Conservation (phyloP, 441 rosid species). For the Populus tomentosa region DNA sequence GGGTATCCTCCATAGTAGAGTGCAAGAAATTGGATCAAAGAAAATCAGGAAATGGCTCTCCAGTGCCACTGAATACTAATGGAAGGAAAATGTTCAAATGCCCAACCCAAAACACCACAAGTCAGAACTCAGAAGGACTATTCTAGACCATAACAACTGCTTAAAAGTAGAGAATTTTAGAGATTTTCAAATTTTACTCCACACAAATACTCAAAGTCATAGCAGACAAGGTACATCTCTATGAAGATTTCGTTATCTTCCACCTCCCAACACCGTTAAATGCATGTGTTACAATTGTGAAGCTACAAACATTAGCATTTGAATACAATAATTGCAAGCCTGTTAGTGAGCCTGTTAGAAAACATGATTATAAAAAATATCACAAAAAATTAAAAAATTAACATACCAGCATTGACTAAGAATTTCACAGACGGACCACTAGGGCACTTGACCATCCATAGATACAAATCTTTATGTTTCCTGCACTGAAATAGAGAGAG, state of each 20-base stretch:
- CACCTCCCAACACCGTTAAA: background rate
- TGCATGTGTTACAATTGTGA: background rate
- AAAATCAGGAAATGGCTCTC: background rate
- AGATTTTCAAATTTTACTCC: background rate
- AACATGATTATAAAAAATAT: no score
- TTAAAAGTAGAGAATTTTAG: background rate
- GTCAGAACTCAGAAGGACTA: no score
- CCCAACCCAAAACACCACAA: background rate
- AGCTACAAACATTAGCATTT: background rate
- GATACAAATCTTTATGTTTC: constrained; percentile 84
- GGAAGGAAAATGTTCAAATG: background rate
- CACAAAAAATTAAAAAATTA: no score
- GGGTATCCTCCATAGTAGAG: background rate
- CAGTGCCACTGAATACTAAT: background rate
- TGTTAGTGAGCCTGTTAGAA: no score
- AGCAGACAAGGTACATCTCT: background rate
- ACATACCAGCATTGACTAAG: constrained; percentile 87
- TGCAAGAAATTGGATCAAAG: background rate
- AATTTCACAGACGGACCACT: constrained; percentile 93
- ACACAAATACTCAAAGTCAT: background rate
- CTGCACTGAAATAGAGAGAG: constrained; percentile 57
- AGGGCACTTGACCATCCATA: constrained; percentile 94
- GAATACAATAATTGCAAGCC: background rate
- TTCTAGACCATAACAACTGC: background rate
- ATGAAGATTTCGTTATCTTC: background rate